Base-by-base conservation (phyloP, 2,329 filamentous ascomycete genomes). In the Hypomyces perniciosus region DNA sequence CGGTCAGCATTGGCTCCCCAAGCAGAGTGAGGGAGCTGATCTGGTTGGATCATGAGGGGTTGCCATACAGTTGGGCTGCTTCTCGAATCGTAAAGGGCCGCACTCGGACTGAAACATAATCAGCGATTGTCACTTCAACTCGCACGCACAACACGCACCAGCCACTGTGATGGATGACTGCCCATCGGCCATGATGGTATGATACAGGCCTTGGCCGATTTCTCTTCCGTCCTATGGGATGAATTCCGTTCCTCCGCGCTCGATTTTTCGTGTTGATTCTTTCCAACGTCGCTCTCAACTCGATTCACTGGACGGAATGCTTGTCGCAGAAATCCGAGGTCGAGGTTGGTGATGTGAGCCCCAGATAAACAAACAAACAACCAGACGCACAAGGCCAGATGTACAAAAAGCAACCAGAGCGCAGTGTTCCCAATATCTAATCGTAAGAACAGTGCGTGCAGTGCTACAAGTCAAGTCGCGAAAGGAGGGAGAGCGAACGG, bases 21-120 rank as follows among this genome's bases (percentile, higher is more conserved):
- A n/a, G 27, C 10, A 30, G 28, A 34, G 9, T n/a, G n/a, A 5
- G 4, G 1, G 12, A 30, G 30, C 20, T 44, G 29, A 12, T 7
- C 12, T 12, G 12, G 39, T 20, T 20, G 7, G 7, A n/a, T 39
- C 20, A 39, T 31, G 30, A 43, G 7, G n/a, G 31, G 41, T 43
- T 27, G 7, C 8, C 77, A 51, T 74, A 86, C 76, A 99, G 74
- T 72, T 97, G 92, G 38, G 93, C 93, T 59, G 93, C 93, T 77
- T 99, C 93, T 72, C 90, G 80, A 60, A 97, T 96, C 8, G 83
- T 87, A 61, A 87, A 87, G 5, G 84, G 84, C 59, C 84, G 80
- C 59, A 87, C 84, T 64, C 84, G 81, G 56, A 87, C 83, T 84
- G 59, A 34, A 40, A 42, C 33, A 38, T 13, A n/a, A 57, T 69